Conservation (phyloP, 1,139 yeast genomes). For the Suhomyces ambrosiae region DNA sequence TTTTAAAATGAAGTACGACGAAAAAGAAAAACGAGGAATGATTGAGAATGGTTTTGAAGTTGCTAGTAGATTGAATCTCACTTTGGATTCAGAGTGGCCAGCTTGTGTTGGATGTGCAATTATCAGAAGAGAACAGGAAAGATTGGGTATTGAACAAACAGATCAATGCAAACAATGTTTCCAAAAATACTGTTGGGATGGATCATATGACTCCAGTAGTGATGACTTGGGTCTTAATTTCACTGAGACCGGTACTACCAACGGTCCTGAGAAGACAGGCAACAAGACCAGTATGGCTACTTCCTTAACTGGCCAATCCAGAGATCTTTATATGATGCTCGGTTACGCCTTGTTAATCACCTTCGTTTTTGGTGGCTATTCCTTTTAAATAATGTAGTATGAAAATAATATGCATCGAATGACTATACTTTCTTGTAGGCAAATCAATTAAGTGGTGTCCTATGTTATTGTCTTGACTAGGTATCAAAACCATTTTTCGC, state of each 20-base stretch:
- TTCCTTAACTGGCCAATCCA: slow-evolving; percentile 6
- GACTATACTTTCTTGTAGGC: background rate
- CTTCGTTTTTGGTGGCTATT: slow-evolving; percentile 9
- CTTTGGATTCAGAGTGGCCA: slow-evolving; percentile 41
- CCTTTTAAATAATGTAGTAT: slow-evolving; percentile 3
- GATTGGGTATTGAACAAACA: slow-evolving; percentile 38
- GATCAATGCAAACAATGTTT: slow-evolving; percentile 45
- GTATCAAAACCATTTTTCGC: too few relatives aligned
- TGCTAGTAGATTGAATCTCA: slow-evolving; percentile 29
- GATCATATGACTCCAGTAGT: slow-evolving; percentile 18
- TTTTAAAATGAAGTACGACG: slow-evolving; percentile 35
- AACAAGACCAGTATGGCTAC: slow-evolving; percentile 10
- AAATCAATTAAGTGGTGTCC: too few relatives aligned
- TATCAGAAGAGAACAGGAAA: slow-evolving; percentile 46
- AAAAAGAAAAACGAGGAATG: slow-evolving; percentile 39
- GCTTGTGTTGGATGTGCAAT: slow-evolving; percentile 49
- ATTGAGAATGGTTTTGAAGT: slow-evolving; percentile 40
- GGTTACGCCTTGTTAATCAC: slow-evolving; percentile 11
- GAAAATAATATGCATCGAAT: background rate
- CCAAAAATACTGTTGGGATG: slow-evolving; percentile 46
- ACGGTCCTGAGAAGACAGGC: slow-evolving; percentile 31
- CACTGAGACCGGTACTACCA: slow-evolving; percentile 50
- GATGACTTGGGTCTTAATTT: slow-evolving; percentile 33
- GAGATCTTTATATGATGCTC: slow-evolving; percentile 6
- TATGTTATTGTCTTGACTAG: too few relatives aligned